Conservation (phyloP, 345 rosid species). For the Combretum micranthum region DNA sequence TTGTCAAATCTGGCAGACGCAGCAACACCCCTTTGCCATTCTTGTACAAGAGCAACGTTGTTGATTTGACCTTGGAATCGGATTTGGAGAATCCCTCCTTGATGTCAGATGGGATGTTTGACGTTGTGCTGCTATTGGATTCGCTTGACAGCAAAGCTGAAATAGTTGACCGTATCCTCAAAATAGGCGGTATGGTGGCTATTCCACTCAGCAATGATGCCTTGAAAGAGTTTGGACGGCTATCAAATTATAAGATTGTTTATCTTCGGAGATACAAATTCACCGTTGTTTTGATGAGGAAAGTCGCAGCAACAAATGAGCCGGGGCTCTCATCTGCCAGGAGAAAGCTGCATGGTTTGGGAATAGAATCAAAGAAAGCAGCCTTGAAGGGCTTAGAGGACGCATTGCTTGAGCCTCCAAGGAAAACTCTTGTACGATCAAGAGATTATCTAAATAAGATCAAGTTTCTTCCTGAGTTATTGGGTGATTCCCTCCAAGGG, state of each 20-base stretch:
- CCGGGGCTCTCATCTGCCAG: slow-evolving; percentile 1
- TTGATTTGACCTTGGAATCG: slow-evolving; percentile 25
- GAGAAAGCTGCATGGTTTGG: slow-evolving; percentile 21
- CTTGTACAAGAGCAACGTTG: slow-evolving; percentile 17
- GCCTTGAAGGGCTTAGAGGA: slow-evolving; percentile 32
- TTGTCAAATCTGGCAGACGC: slow-evolving; percentile 23
- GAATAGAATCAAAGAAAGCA: slow-evolving; percentile 21
- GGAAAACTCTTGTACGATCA: slow-evolving; percentile 16
- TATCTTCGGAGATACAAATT: slow-evolving; percentile 23
- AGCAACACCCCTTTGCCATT: slow-evolving; percentile 15
- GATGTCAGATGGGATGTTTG: slow-evolving; percentile 26
- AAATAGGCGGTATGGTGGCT: slow-evolving; percentile 38
- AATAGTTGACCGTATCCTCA: slow-evolving; percentile 31
- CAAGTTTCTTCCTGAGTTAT: slow-evolving; percentile 30
- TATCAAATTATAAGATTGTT: slow-evolving; percentile 27
- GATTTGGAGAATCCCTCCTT: slow-evolving; percentile 15
- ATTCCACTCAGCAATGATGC: slow-evolving; percentile 16
- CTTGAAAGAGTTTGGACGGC: slow-evolving; percentile 17
- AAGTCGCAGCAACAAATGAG: slow-evolving; percentile 8
- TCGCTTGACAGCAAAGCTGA: slow-evolving; percentile 12
- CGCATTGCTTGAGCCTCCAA: slow-evolving; percentile 33
- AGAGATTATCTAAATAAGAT: slow-evolving; percentile 12
- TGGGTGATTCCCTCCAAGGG: slow-evolving; percentile 28
- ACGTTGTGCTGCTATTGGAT: slow-evolving; percentile 32
- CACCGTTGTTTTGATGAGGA: slow-evolving; percentile 35